Evolutionary conservation across 495 filamentous ascomycete genomes (phyloP), one percentile per base, ranked within the genome.

Genomic region (Xylaria scruposa): DNA sequence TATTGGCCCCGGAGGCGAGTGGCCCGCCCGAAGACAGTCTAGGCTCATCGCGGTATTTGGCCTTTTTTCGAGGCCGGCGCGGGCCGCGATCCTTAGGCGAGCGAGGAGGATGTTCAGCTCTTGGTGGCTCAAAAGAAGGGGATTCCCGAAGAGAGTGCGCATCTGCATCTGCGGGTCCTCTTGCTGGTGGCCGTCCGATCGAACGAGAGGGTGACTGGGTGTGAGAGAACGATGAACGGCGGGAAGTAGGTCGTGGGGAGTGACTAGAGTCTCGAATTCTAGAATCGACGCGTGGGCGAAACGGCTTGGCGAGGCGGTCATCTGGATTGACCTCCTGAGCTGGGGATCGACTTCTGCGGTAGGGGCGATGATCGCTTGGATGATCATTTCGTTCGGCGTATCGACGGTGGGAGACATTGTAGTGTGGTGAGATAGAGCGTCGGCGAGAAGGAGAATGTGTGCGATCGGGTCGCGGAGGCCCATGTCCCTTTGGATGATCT

Each of bases 1-100:
- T 85, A 36, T 85, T 85, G 1, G 82, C 81, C n/a, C 84, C 83
- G 60, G 83, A 85, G 17, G 80, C 75, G 31, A 81, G 76, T 59
- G 83, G 74, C 75, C 47, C 80, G 70, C 68, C 71, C 65, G 36
- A 73, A 74, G 51, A 79, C 51, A 49, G 75, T 63, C 77, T 61
- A 7, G 68, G 78, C 12, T 81, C 79, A 61, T 85, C 80, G 10
- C 79, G 81, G 44, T 70, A 72, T 68, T 77, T 81, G 1, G 76
- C 75, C 67, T 76, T 82, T 65, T 77, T 82, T 65, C 73, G 77
- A 38, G 79, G 69, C 8, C 76, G 76, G 15, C 76, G 75, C 29
- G 76, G 74, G 9, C 74, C 70, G 46, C 73, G 72, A 40, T 80
- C 77, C 53, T 77, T 76, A 4, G 75, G 76, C n/a, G 76, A 76